Evolutionary conservation across 768 basidiomycete species (phyloP), one percentile per base, ranked within the genome.

Genomic region (Phallus indusiatus): DNA sequence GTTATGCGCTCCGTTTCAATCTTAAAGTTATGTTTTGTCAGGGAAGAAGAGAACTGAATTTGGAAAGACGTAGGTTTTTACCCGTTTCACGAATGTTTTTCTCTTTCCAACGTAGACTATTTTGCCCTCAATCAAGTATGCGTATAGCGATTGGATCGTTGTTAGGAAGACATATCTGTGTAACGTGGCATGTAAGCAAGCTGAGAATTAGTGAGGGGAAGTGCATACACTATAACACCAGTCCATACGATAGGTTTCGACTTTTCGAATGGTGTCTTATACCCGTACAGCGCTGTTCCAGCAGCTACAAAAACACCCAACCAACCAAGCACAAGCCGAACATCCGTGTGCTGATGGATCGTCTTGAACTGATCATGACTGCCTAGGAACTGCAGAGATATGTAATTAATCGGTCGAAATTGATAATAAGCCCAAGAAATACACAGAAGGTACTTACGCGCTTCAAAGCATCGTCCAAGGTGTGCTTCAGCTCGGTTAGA

Each of bases 1-100:
- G 84, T 88, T 72, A 97, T 81, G 63, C 86, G 84, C 69, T 97
- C 94, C 2, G 90, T 92, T 51, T 94, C 85, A 67, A 96, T 95
- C 87, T 94, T 70, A 22, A 18, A 46, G 60, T 49, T 36, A 54
- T 10, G 5, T 42, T 48, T 20, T 17, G 34, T 53, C n/a, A n/a
- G 24, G 34, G 33, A 49, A 5, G 61, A 21, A 34, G 49, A 60
- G 56, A 24, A 47, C 62, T 18, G 37, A 50, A 46, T 55, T n/a
- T 54, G 11, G 37, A 14, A 34, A 54, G 24, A 53, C 22, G 60
- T 16, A 47, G 20, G 75, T 84, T 60, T 64, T 60, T 64, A 91
- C 90, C 60, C 90, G 80, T 70, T 90, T 92, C 16, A 89, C 88
- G 62, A 95, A 83, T 16, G 89, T 87, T 73, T 94, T 93, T 63